Conservation (phyloP, 495 filamentous ascomycete species). For the Diplogelasinospora grovesii region DNA sequence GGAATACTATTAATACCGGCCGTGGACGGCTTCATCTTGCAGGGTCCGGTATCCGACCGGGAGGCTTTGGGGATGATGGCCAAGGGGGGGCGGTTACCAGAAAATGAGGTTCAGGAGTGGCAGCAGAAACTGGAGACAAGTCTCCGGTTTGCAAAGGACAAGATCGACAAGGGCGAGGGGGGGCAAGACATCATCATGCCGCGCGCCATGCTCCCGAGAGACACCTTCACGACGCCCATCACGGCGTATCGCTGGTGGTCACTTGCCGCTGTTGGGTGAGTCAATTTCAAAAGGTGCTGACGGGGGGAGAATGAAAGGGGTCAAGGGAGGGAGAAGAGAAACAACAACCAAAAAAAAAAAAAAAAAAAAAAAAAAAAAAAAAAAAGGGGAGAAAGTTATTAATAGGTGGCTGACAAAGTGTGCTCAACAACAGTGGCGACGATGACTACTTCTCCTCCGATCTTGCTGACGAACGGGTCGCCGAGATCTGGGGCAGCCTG, state of each 20-base stretch:
- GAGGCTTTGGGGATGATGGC: constrained; percentile 50
- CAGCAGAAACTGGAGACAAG: constrained; percentile 44
- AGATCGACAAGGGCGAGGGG: constrained; percentile 48
- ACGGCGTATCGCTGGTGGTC: constrained; percentile 63
- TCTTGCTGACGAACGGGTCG: constrained; percentile 52
- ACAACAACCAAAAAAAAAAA: too few relatives aligned
- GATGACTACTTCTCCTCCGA: constrained; percentile 91
- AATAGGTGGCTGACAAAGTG: background rate
- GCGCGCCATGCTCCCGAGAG: constrained; percentile 37
- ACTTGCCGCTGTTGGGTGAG: constrained; percentile 51
- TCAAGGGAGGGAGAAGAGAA: too few relatives aligned
- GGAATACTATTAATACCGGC: constrained; percentile 30
- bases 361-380: too few relatives aligned
- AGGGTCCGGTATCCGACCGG: constrained; percentile 74
- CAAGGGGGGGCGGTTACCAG: too few relatives aligned
- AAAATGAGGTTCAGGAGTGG: too few relatives aligned
- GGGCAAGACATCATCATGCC: constrained; percentile 54
- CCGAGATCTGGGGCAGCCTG: constrained; percentile 55
- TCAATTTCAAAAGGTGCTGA: too few relatives aligned
- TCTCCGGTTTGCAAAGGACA: constrained; percentile 46
- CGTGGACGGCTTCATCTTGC: constrained; percentile 76
- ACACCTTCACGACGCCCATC: constrained; percentile 48
- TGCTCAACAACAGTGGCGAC: constrained; percentile 46
- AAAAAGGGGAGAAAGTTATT: background rate
- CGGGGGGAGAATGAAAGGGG: background rate